These are phyloP conservation scores for Holtermanniella nyarrowii DNA, from an alignment of 768 basidiomycete species.

Conservation along the genomic window DNA sequence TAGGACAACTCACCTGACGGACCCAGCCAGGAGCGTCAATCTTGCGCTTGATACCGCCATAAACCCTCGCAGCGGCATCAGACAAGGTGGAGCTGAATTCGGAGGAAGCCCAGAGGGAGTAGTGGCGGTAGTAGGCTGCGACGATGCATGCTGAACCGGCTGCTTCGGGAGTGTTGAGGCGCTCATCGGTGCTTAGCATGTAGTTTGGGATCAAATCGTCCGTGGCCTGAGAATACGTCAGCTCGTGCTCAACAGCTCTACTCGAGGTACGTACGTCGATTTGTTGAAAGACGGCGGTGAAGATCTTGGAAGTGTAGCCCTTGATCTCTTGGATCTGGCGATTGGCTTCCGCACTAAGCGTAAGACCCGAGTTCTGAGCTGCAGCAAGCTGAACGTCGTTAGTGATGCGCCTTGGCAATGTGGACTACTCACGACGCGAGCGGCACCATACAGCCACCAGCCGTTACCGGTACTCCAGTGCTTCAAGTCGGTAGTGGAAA, in stretches of 20 bases:
- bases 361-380: not conserved
- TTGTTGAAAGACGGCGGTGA: constrained; percentile 6
- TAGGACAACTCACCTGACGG: constrained; percentile 9
- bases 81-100: not conserved
- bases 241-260: not conserved
- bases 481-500: constrained; percentile 5
- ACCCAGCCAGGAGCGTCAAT: not conserved
- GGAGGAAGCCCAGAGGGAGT: not conserved
- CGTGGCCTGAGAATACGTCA: not conserved
- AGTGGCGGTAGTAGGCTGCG: constrained; percentile 22
- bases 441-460: constrained; percentile 9
- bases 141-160: constrained; percentile 19
- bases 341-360: not conserved
- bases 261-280: constrained; percentile 3
- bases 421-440: constrained; percentile 4
- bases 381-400: not conserved
- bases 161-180: not conserved
- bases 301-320: not conserved
- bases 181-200: constrained; percentile 1
- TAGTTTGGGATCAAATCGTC: constrained; percentile 11
- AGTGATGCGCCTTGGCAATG: not conserved
- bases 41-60: not conserved
- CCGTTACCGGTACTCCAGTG: constrained; percentile 15
- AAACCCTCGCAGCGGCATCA: not conserved
- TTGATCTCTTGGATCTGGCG: not conserved